These are phyloP conservation scores for Sapria himalayana DNA, from an alignment of 345 rosid genomes.

Conservation along the genomic window DNA sequence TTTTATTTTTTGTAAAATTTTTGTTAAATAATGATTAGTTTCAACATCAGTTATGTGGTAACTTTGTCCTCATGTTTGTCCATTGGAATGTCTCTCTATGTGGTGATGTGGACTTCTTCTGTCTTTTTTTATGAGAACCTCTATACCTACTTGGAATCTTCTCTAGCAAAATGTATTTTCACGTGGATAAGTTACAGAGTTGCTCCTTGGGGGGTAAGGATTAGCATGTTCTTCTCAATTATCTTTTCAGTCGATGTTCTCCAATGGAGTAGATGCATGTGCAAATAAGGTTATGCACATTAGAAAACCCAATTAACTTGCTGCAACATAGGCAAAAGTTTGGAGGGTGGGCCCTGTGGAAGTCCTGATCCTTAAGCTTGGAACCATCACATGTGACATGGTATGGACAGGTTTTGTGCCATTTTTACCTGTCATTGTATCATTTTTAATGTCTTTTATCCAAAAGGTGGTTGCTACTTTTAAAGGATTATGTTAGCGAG, in stretches of 20 bases:
- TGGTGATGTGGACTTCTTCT: constrained; percentile 12
- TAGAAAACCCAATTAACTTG: not conserved
- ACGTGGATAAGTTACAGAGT: constrained; percentile 11
- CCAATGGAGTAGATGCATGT: constrained; percentile 8
- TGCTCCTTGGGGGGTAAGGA: constrained; percentile 9
- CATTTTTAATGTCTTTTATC: too few relatives aligned
- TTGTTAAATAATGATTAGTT: constrained; percentile 4
- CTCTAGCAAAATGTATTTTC: constrained; percentile 8
- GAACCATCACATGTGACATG: not conserved
- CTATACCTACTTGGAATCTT: constrained; percentile 10
- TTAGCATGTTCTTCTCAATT: constrained; percentile 5
- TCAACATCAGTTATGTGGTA: constrained; percentile 6
- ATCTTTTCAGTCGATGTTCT: constrained; percentile 8
- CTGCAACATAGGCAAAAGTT: constrained; percentile 1
- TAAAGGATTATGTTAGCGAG: too few relatives aligned
- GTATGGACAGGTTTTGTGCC: too few relatives aligned
- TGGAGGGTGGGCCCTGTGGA: too few relatives aligned
- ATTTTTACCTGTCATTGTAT: too few relatives aligned
- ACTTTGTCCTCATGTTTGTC: constrained; percentile 13
- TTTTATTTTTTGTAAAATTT: constrained; percentile 4
- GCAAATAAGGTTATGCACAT: constrained; percentile 1
- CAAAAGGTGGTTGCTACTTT: too few relatives aligned
- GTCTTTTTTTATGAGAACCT: constrained; percentile 16
- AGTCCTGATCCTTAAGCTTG: not conserved
- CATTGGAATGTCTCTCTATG: constrained; percentile 13